Evolutionary conservation across 345 rosid species (phyloP), one percentile per base, ranked within the genome.

Genomic region (Corchorus olitorius): DNA sequence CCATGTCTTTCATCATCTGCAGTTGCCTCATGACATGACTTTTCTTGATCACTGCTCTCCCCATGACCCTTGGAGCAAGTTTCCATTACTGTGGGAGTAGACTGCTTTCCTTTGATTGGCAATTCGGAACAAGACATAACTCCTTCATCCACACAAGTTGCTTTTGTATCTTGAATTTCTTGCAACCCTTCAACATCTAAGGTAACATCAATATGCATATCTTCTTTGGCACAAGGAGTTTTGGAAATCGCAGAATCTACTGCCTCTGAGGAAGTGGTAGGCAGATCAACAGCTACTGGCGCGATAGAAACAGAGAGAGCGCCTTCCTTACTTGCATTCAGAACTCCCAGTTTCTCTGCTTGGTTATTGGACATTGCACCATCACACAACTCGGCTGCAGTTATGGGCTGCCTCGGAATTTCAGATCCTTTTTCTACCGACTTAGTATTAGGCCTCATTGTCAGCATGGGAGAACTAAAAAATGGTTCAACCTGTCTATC

Each of bases 21-120:
- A 34, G 74, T 60, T 63, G 78, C 72, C 53, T 77, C 76, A 50
- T 78, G 70, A 78, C 67, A 58, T 20, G 59, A 52, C 37, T 84
- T 78, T 70, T 83, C 79, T 77, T 54, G 64, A 58, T 61, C 75
- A 74, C 39, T 75, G 68, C 58, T 73, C 37, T 54, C 60, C 54
- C 35, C 76, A 58, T 73, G 48, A 74, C 75, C 77, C 76, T 85
- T 86, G 46, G 77, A 70, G 72, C 77, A 69, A 72, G 54, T 71
- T 79, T 75, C 87, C 48, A 74, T 60, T n/a, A 80, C 48, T 34
- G 74, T 55, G 20, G 54, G 61, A 66, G 56, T n/a, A 14, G 4
- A 34, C 34, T 73, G 78, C 66, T 37, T 71, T 55, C 54, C 78
- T 52, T 52, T 14, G 11, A 53, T 73, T 65, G 37, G 65, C 22